phyloP scores from a whole-genome alignment of 164 flowering plant genomes.

The Annona squamosa region DNA sequence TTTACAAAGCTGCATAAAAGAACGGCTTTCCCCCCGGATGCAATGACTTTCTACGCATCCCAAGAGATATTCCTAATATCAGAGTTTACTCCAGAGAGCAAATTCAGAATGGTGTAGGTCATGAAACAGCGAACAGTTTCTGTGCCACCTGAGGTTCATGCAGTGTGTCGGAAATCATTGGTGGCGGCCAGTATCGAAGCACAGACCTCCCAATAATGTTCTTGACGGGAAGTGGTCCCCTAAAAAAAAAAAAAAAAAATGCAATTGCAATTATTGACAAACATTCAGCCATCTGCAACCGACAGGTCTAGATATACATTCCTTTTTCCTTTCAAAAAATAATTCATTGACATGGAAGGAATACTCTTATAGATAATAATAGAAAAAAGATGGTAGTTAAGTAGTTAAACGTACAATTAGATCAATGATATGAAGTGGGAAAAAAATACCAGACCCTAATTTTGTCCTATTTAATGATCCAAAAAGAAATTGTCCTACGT shows the following conservation, averaged over 20 bases:
- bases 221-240: conserved; percentile 93
- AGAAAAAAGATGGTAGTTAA: no score
- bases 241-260: conserved; percentile 25
- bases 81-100: background rate
- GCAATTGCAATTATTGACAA: no score
- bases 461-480: no score
- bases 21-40: conserved; percentile 5
- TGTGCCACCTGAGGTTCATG: conserved; percentile 24
- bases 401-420: no score
- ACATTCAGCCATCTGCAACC: no score
- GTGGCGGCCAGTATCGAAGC: conserved; percentile 90
- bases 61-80: background rate
- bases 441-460: no score
- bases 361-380: no score
- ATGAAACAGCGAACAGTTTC: conserved; percentile 36
- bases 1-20: conserved; percentile 7
- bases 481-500: no score
- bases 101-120: conserved; percentile 14
- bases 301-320: no score
- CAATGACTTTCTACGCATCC: background rate
- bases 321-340: no score
- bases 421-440: no score
- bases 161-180: conserved; percentile 47
- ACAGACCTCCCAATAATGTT: conserved; percentile 87
- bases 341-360: no score